A percentile compares a stretch with the other conserved stretches of the same genome.
Evolutionary conservation across 1,139 yeast species (phyloP).

Genomic region (Nakaseomyces uthaithaninus): DNA sequence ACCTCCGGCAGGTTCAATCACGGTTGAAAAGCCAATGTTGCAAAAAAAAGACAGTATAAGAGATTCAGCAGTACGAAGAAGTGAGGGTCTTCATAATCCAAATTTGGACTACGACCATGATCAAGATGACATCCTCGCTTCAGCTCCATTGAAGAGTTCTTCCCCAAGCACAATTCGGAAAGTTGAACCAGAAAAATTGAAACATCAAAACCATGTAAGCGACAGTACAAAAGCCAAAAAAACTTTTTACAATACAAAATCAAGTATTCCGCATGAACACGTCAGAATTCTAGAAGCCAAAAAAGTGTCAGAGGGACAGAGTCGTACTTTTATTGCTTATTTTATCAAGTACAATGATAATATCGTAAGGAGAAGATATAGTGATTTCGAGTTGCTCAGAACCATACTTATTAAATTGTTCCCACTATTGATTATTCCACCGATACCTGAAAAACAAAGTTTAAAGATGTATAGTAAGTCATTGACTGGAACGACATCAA

Average conservation of each 20-base stretch:
- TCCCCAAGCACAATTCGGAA: too few species aligned
- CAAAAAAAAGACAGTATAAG: constrained; percentile 8
- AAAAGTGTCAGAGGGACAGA: constrained; percentile 69
- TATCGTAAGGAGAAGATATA: constrained; percentile 72
- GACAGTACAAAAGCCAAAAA: too few species aligned
- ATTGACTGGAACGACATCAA: constrained; percentile 26
- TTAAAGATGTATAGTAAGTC: constrained; percentile 29
- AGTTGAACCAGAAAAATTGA: not conserved
- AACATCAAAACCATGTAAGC: too few species aligned
- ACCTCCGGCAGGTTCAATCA: constrained; percentile 3
- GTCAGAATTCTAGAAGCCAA: constrained; percentile 64
- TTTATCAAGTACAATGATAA: constrained; percentile 53
- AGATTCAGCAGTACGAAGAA: constrained; percentile 7
- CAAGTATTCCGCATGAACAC: constrained; percentile 9
- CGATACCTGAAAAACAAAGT: constrained; percentile 85
- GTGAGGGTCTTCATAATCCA: constrained; percentile 18
- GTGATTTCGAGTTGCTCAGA: constrained; percentile 82
- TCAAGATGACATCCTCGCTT: constrained; percentile 15
- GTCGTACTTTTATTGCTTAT: constrained; percentile 67
- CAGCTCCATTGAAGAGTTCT: constrained; percentile 6
- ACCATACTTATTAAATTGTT: constrained; percentile 60
- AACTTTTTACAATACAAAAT: too few species aligned
- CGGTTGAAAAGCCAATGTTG: not conserved
- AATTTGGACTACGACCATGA: constrained; percentile 20
- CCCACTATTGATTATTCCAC: constrained; percentile 81